These are phyloP conservation scores for Heterococcus sp. DNA, from an alignment of 108 stramenopile genomes.

Conservation along the genomic window DNA sequence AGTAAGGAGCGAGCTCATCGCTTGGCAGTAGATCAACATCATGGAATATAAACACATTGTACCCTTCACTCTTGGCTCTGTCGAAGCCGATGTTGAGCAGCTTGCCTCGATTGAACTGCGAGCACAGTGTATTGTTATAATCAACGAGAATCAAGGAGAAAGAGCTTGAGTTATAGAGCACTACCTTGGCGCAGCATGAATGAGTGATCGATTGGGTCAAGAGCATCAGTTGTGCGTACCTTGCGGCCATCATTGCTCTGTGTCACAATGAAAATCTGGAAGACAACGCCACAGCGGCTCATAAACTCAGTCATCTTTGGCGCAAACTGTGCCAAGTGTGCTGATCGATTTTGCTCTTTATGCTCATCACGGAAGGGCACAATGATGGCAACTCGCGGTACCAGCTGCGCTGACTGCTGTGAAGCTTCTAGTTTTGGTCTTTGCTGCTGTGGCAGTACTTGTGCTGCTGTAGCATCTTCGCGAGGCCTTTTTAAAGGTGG, in stretches of 20 bases:
- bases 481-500: neutral
- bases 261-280: conserved; percentile 92
- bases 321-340: conserved; percentile 77
- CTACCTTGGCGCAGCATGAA: too few relatives aligned
- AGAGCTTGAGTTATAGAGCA: too few relatives aligned
- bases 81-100: conserved; percentile 97
- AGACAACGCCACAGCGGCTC: conserved; percentile 15
- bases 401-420: neutral
- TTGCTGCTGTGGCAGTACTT: neutral
- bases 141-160: too few relatives aligned
- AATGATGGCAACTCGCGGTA: conserved; percentile 53
- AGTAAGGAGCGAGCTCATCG: conserved; percentile 62
- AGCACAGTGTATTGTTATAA: too few relatives aligned
- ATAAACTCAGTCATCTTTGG: conserved; percentile 88
- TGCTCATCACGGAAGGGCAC: conserved; percentile 94
- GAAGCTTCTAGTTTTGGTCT: neutral
- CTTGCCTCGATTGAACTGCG: conserved; percentile 99
- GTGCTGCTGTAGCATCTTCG: neutral
- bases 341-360: conserved; percentile 76
- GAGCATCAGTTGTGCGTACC: too few relatives aligned
- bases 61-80: conserved; percentile 66
- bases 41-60: conserved; percentile 86
- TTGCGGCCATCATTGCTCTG: conserved; percentile 81
- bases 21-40: conserved; percentile 95
- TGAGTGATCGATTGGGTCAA: too few relatives aligned